Conservation (phyloP, 2,329 filamentous ascomycete genomes). For the Stagonosporopsis cucurbitacearum region DNA sequence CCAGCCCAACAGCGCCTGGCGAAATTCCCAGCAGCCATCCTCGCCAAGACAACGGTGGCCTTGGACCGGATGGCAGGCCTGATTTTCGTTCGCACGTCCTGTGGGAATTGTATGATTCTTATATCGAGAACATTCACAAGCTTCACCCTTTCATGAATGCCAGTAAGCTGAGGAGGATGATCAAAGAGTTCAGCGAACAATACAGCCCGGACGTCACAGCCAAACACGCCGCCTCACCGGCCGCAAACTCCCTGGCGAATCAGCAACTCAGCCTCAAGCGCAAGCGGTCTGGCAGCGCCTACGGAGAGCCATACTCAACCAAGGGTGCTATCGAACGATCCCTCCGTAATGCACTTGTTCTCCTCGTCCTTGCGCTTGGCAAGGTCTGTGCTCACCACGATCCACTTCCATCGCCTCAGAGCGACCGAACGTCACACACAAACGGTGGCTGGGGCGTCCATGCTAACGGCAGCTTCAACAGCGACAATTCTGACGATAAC, state of each 20-base stretch:
- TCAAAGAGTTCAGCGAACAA: slow-evolving; percentile 54
- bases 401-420: slow-evolving; percentile 63
- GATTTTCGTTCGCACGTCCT: slow-evolving; percentile 61
- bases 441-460: slow-evolving; percentile 33
- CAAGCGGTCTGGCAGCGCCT: slow-evolving; percentile 42
- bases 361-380: slow-evolving; percentile 84
- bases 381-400: slow-evolving; percentile 71
- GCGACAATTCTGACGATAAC: slow-evolving; percentile 32
- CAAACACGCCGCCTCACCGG: slow-evolving; percentile 33
- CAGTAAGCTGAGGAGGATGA: slow-evolving; percentile 58
- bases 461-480: slow-evolving; percentile 46
- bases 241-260: slow-evolving; percentile 20
- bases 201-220: slow-evolving; percentile 43
- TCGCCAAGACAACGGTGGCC: slow-evolving; percentile 54
- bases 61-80: slow-evolving; percentile 60
- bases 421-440: slow-evolving; percentile 47
- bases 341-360: slow-evolving; percentile 73
- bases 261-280: slow-evolving; percentile 38
- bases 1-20: slow-evolving; percentile 34
- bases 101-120: slow-evolving; percentile 60
- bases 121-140: slow-evolving; percentile 66
- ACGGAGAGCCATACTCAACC: slow-evolving; percentile 34
- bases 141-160: slow-evolving; percentile 70
- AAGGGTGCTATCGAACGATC: slow-evolving; percentile 37
- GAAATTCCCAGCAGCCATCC: slow-evolving; percentile 37